Conservation (phyloP, 208 protist species). For the Trypanosoma mega region DNA sequence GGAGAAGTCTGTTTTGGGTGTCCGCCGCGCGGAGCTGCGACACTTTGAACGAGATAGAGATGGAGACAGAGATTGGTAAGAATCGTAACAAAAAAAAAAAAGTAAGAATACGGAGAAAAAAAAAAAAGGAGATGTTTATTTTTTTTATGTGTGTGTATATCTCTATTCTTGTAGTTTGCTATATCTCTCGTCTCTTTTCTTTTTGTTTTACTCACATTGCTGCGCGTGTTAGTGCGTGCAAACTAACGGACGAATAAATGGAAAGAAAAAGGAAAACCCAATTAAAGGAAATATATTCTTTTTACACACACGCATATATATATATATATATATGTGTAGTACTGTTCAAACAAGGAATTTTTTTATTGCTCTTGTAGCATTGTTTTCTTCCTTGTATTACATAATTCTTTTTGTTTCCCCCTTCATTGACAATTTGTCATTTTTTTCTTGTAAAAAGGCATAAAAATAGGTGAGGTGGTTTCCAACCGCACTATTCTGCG, state of each 20-base stretch:
- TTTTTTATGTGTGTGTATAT: not conserved
- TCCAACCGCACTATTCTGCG: too few species aligned
- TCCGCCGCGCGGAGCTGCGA: conserved; percentile 58
- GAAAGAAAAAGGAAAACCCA: too few species aligned
- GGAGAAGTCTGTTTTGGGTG: conserved; percentile 82
- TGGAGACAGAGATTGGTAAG: conserved; percentile 14
- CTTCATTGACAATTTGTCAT: too few species aligned
- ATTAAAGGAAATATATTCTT: too few species aligned
- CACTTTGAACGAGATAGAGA: conserved; percentile 29
- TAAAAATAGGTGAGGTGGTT: too few species aligned
- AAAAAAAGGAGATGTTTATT: not conserved
- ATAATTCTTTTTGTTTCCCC: too few species aligned
- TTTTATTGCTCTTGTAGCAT: not conserved
- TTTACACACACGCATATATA: not conserved
- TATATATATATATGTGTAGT: conserved; percentile 9
- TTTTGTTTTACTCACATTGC: not conserved
- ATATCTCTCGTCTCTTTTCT: conserved; percentile 3
- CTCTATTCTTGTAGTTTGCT: not conserved
- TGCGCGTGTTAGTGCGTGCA: too few species aligned
- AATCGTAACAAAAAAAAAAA: not conserved
- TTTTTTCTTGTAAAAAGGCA: too few species aligned
- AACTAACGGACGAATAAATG: too few species aligned
- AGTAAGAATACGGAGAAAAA: not conserved
- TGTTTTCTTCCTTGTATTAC: not conserved
- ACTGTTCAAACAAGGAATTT: not conserved